These are phyloP conservation scores for Arctium minus DNA, from an alignment of 129 eudicot genomes.

Conservation along the genomic window DNA sequence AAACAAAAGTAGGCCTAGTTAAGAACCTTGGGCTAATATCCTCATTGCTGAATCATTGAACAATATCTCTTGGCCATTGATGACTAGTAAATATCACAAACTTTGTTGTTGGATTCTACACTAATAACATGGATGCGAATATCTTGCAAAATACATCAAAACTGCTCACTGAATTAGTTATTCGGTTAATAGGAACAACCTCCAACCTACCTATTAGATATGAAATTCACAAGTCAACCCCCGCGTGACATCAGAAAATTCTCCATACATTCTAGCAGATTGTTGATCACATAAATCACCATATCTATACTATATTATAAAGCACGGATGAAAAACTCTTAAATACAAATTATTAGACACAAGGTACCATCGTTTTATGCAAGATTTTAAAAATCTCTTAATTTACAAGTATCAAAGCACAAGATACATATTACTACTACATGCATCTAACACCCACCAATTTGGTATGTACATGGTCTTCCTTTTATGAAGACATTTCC, in stretches of 20 bases:
- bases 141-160: neutral
- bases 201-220: neutral
- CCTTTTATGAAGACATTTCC: no score
- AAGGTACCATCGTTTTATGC: no score
- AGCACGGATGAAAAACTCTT: no score
- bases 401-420: no score
- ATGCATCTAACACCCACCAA: no score
- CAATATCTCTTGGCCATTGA: conserved; percentile 4
- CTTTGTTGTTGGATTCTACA: neutral
- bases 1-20: neutral
- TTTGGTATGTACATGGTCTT: no score
- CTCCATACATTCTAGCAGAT: neutral
- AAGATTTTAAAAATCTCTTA: no score
- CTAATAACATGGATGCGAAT: neutral
- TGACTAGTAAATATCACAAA: neutral
- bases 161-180: neutral
- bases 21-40: neutral
- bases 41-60: neutral
- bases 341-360: no score
- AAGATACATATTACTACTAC: no score
- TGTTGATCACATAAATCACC: neutral
- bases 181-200: neutral
- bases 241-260: neutral
- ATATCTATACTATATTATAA: no score
- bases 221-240: neutral